Evolutionary conservation across 768 basidiomycete species (phyloP), one percentile per base, ranked within the genome.

Genomic region (Russula sp.): DNA sequence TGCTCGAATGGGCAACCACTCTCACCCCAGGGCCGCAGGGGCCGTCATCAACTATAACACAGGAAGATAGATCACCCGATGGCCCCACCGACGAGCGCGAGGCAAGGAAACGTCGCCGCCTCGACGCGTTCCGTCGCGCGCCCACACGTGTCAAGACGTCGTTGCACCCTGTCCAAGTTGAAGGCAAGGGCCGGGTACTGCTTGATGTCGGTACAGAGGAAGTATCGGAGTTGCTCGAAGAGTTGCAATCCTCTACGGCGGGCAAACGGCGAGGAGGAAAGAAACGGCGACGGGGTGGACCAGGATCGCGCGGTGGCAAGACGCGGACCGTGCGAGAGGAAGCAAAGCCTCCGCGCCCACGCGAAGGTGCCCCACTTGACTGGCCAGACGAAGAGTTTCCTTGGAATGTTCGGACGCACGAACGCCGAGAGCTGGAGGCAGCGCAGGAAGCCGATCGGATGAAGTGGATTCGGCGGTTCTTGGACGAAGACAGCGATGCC

Each of bases 371-470:
- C n/a, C 67, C 75, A 59, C 88, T 89, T 11, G 86, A 89, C 71
- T 92, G 91, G 90, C 87, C 86, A 8, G 91, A 93, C 69, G 68
- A 78, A 9, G 84, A 85, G 73, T 92, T 91, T 70, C 90, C 91
- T 24, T 93, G 90, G 91, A 81, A 81, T 55, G 71, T 86, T 67
- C 78, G 85, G 59, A 78, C 76, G n/a, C 79, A 83, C 66, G 81
- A 86, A 71, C 79, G 81, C 36, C 76, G 77, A 26, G 82, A 84
- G 55, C 67, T 78, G 52, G 78, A 79, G 26, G 82, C 80, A 69
- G 79, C 79, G 34, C 80, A 85, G 70, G 79, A 84, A 68, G 82
- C 81, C 69, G 84, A 88, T 70, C 80, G 84, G 57, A 69, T 90
- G 71, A 78, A 78, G 63, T 80, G 82, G 79, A 88, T 93, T 55